phyloP scores from a whole-genome alignment of 345 rosid genomes.

The Atalantia buxifolia region DNA sequence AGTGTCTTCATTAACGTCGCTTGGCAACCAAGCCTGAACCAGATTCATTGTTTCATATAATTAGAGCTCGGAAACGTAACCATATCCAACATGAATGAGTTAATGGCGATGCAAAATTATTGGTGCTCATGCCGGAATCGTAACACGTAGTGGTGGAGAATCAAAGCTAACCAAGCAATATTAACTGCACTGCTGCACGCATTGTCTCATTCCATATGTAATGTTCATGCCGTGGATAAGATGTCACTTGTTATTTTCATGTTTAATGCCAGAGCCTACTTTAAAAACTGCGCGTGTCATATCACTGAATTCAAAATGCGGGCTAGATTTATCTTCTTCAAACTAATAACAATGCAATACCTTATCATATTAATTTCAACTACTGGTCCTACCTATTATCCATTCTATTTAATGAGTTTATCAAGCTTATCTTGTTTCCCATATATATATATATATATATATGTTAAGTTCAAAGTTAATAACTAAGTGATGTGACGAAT shows the following conservation, averaged over 20 bases:
- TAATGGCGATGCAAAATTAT: no score
- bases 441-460: no score
- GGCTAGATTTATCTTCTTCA: not conserved
- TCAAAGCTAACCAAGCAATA: not conserved
- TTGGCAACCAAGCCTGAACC: not conserved
- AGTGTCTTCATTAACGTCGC: not conserved
- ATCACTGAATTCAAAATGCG: no score
- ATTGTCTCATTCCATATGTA: not conserved
- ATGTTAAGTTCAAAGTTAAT: no score
- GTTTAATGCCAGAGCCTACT: conserved; percentile 21
- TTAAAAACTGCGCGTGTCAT: not conserved
- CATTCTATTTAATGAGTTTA: not conserved
- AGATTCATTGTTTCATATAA: not conserved
- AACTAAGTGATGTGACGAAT: no score
- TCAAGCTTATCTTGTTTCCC: no score
- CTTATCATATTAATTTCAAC: not conserved
- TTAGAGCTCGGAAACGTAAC: no score
- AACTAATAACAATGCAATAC: not conserved
- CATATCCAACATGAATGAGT: no score
- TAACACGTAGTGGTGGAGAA: not conserved
- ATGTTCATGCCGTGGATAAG: conserved; percentile 25
- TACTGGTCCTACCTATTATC: not conserved
- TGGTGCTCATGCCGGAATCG: no score
- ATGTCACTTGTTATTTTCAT: conserved; percentile 25
- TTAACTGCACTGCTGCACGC: not conserved